Evolutionary conservation across 345 rosid genomes (phyloP).

Genomic region (Passiflora organensis): DNA sequence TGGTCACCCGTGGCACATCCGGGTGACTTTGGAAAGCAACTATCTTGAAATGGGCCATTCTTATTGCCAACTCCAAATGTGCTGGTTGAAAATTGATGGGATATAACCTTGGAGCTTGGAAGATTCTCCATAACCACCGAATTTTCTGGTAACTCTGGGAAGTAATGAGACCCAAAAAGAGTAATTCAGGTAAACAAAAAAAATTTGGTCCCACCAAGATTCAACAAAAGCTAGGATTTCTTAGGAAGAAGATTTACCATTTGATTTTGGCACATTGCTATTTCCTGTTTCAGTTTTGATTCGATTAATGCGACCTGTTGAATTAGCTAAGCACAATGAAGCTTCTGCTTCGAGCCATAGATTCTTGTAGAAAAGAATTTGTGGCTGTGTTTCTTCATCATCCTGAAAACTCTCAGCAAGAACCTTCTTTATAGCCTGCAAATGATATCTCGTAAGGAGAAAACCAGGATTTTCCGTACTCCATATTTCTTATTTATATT

Average conservation of each 20-base stretch:
- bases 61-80: background rate
- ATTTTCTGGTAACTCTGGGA: slow-evolving; percentile 16
- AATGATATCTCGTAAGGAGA: slow-evolving; percentile 12
- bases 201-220: background rate
- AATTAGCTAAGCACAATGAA: slow-evolving; percentile 58
- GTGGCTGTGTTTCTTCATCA: slow-evolving; percentile 47
- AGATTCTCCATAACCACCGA: slow-evolving; percentile 10
- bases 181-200: background rate
- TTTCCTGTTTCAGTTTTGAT: slow-evolving; percentile 52
- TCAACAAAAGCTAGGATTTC: background rate
- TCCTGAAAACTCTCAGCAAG: slow-evolving; percentile 57
- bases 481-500: too few species aligned
- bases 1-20: slow-evolving; percentile 11
- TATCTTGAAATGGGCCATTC: slow-evolving; percentile 4
- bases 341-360: slow-evolving; percentile 98
- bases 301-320: slow-evolving; percentile 60
- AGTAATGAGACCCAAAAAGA: slow-evolving; percentile 2
- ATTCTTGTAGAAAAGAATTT: slow-evolving; percentile 68
- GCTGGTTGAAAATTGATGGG: slow-evolving; percentile 10
- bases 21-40: slow-evolving; percentile 18
- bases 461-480: background rate
- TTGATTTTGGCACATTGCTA: slow-evolving; percentile 22
- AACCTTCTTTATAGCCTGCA: slow-evolving; percentile 69
- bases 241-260: slow-evolving; percentile 29
- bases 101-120: slow-evolving; percentile 10